Base-by-base conservation (phyloP, 2,329 filamentous ascomycete species). In the Fusarium irregulare region DNA sequence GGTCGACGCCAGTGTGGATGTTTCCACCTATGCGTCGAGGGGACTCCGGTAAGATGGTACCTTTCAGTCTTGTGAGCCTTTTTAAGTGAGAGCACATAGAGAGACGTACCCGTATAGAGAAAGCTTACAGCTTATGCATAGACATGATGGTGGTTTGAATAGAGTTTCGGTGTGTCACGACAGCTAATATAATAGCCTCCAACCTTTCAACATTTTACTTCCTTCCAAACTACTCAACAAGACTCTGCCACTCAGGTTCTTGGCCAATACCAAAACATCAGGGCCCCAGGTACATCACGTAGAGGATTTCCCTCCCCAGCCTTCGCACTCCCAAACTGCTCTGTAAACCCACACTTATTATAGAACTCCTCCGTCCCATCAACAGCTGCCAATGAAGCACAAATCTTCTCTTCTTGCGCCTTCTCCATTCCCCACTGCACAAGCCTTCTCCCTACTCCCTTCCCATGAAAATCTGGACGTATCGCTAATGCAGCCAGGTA, bases 361-460 rank as follows among this genome's bases (percentile, higher is more conserved):
- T 73, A 84, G 57, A 84, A 85, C 0, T 53, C 71, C 21, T 83
- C 80, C 21, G 78, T 83, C 3, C 77, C 79, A 7, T 77, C 69
- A 7, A 80, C 78, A 44, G 78, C 76, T 18, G 82, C 74, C 0
- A 84, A 80, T 21, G 78, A 81, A 25, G 82, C 77, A 60, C 76
- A 76, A n/a, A 83, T 66, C 1, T 73, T 75, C 13, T 83, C 81
- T 14, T 73, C 56, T 46, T 76, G 66, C 1, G 81, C 80, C 37
- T 75, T 69, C 1, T 80, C 72, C 1, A 84, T 66, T 0, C 83
- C 83, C 81, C 81, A 83, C 25, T 73, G 57, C 13, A 83, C 81
- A 10, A 85, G 76, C 25, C 68, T 68, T 7, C 74, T 75, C 2
- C 82, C 83, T 13, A 80, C 57, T 4, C 78, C 79, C 41, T 70